Evolutionary conservation across 179 eudicot species (phyloP).

Genomic region (Sideroxylon spinosum): DNA sequence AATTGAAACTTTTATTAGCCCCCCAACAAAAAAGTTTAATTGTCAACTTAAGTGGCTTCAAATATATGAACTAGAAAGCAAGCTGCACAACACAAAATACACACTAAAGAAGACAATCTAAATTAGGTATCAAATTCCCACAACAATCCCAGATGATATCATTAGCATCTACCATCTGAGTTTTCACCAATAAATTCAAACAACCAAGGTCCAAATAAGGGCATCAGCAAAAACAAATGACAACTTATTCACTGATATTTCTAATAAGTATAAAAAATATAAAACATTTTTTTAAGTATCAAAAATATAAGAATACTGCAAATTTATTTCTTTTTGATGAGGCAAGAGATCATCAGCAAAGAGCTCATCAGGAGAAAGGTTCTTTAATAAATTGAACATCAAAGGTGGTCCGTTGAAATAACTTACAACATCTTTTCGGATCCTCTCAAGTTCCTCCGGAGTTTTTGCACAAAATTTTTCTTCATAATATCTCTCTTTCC

Average conservation of each 20-base stretch:
- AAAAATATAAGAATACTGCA: background rate
- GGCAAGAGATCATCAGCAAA: background rate
- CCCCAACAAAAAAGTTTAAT: background rate
- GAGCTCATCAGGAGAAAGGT: background rate
- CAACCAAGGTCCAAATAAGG: too few species aligned
- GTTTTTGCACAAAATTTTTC: constrained; percentile 72
- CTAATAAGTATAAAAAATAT: too few species aligned
- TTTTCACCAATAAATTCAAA: too few species aligned
- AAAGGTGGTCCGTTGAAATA: constrained; percentile 9
- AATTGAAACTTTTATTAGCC: background rate
- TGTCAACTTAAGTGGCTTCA: background rate
- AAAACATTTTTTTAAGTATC: too few species aligned
- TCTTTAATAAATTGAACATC: background rate
- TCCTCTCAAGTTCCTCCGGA: constrained; percentile 64
- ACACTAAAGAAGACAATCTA: background rate
- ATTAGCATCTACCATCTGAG: background rate
- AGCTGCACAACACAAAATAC: background rate
- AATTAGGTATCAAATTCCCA: background rate
- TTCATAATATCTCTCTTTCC: constrained; percentile 96
- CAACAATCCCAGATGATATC: background rate
- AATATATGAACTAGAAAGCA: background rate
- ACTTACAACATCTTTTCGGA: constrained; percentile 86
- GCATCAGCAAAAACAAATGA: too few species aligned
- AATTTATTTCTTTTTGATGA: background rate
- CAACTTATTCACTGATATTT: too few species aligned